Conservation (phyloP, 306 rosid genomes). For the Amphicarpaea edgeworthii region DNA sequence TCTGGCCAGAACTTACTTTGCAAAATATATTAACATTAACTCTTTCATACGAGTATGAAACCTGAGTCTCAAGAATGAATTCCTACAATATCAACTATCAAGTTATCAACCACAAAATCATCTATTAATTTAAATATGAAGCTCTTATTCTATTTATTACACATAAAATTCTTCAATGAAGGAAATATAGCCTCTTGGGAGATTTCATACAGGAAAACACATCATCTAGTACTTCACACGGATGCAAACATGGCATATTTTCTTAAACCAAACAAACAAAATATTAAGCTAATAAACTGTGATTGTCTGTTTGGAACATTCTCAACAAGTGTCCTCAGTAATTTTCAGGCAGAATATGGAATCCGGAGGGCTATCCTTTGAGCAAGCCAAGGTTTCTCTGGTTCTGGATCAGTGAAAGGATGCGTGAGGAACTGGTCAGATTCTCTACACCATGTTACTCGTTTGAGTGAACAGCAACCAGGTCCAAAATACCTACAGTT, state of each 20-base stretch:
- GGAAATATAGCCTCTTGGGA: slow-evolving; percentile 17
- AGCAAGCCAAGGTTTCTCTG: slow-evolving; percentile 87
- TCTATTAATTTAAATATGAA: neutral
- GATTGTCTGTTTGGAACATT: slow-evolving; percentile 24
- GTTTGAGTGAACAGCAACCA: slow-evolving; percentile 72
- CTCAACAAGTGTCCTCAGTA: slow-evolving; percentile 9
- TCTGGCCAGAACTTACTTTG: neutral
- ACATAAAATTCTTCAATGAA: neutral
- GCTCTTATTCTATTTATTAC: neutral
- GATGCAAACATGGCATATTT: slow-evolving; percentile 32
- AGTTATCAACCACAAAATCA: neutral
- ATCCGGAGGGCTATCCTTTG: slow-evolving; percentile 84
- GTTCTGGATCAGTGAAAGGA: slow-evolving; percentile 79
- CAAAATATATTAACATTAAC: neutral
- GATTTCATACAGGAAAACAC: slow-evolving; percentile 27
- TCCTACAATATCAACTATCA: slow-evolving; percentile 15
- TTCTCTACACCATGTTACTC: slow-evolving; percentile 91
- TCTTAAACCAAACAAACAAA: neutral
- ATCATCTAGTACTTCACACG: neutral
- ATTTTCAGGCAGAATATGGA: slow-evolving; percentile 78
- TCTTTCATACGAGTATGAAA: neutral
- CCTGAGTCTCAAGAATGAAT: neutral
- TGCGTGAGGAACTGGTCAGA: slow-evolving; percentile 79
- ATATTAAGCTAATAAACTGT: slow-evolving; percentile 8
- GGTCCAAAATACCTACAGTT: slow-evolving; percentile 88